Base-by-base conservation (phyloP, 2,329 filamentous ascomycete genomes). In the Tolypocladium paradoxum region DNA sequence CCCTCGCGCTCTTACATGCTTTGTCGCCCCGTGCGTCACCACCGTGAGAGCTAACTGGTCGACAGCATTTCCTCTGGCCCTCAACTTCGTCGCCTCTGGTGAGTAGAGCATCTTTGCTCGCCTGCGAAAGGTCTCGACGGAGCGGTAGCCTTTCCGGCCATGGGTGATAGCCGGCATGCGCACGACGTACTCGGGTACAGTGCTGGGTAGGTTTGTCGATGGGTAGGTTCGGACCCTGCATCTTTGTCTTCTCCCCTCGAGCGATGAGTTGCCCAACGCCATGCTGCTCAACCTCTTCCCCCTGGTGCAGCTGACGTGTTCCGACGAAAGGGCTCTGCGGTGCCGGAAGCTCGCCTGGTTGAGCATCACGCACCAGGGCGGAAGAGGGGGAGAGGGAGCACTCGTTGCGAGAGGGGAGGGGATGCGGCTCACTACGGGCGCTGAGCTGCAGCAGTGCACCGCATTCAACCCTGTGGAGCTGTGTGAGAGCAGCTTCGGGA, bases 11-110 rank as follows among this genome's bases (percentile, higher is more conserved):
- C 11, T 48, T 49, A 18, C 31, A 34, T 33, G 16, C 18, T 14
- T 20, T 8, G 20, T 38, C 16, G 20, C 20, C 16, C 14, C 16
- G 34, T 31, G 27, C 20, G 29, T 16, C 20, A 16, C 20, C n/a
- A 22, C 18, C 8, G 7, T 31, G 31, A 22, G 36, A 22, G 16
- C 46, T 57, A 18, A 51, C 47, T 51, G 57, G 61, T 55, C 48
- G 4, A 12, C 63, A 93, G 88, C 86, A 60, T 73, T 90, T 59
- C 88, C 88, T 62, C 75, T 93, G 70, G 87, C 88, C 69, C 77
- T 93, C 67, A 93, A 93, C 74, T 93, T 93, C 76, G 88, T 93
- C 74, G 88, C 88, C 70, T 89, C 88, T 76, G 87, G 88, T 93
- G 83, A 92, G 88, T 92, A 72, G 70, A 70, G 68, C 62, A 67